A percentile compares a stretch with the other conserved stretches of the same genome.
phyloP scores from a whole-genome alignment of 176 grass and related monocot species.

The Lolium multiflorum region DNA sequence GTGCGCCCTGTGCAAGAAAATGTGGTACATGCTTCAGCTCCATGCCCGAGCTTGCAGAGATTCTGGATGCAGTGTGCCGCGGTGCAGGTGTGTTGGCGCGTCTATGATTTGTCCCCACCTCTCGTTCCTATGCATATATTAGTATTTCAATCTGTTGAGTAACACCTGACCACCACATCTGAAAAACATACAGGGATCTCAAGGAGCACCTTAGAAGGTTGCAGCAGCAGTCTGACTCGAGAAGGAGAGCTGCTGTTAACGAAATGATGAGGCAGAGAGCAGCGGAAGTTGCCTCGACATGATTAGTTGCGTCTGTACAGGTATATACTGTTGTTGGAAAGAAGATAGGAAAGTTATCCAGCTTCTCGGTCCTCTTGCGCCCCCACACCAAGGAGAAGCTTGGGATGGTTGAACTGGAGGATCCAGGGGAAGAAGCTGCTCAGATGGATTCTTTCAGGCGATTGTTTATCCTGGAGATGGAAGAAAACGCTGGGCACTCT shows the following conservation, averaged over 20 bases:
- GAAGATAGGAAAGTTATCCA: constrained; percentile 57
- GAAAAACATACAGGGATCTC: constrained; percentile 77
- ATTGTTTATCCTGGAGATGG: constrained; percentile 29
- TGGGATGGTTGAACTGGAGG: constrained; percentile 52
- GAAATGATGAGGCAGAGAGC: constrained; percentile 99
- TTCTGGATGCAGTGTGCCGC: constrained; percentile 83
- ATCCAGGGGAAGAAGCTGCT: constrained; percentile 45
- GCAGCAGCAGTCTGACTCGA: constrained; percentile 96
- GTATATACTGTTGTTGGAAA: constrained; percentile 53
- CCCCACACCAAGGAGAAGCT: constrained; percentile 51
- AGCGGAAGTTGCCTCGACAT: constrained; percentile 76
- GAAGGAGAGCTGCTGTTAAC: constrained; percentile 96
- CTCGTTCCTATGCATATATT: neutral
- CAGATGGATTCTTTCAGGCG: constrained; percentile 42
- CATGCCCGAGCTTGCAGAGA: constrained; percentile 98
- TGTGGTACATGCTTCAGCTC: constrained; percentile 90
- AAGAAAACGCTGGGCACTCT: constrained; percentile 41
- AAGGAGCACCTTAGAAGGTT: constrained; percentile 94
- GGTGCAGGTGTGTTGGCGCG: constrained; percentile 86
- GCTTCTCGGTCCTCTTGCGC: constrained; percentile 34
- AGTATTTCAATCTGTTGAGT: constrained; percentile 15
- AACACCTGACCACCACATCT: neutral
- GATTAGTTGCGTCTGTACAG: constrained; percentile 64
- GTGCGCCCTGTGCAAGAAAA: constrained; percentile 80
- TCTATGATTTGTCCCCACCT: neutral